Evolutionary conservation across 805 yeast species (phyloP).

Genomic region (Saturnispora zaruensis): DNA sequence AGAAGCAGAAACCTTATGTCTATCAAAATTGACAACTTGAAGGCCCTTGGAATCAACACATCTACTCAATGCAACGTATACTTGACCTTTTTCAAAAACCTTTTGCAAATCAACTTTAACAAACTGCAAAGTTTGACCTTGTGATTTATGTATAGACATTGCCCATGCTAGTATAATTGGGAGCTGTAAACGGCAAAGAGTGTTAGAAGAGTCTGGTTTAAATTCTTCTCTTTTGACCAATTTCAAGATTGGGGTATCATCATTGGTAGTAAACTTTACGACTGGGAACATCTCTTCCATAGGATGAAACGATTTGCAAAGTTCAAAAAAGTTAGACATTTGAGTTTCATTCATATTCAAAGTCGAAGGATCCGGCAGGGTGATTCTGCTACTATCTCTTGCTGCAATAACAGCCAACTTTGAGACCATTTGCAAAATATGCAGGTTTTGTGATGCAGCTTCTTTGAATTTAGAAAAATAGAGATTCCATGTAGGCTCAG

Average conservation of each 20-base stretch:
- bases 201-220: conserved; percentile 20
- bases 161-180: conserved; percentile 79
- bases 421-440: conserved; percentile 9
- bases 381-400: conserved; percentile 7
- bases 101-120: conserved; percentile 59
- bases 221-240: conserved; percentile 31
- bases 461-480: conserved; percentile 13
- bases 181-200: conserved; percentile 43
- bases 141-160: conserved; percentile 74
- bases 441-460: conserved; percentile 5
- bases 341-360: conserved; percentile 8
- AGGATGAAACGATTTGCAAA: conserved; percentile 21
- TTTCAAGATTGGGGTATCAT: conserved; percentile 21
- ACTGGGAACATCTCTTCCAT: conserved; percentile 32
- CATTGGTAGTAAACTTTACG: conserved; percentile 36
- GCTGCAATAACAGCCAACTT: conserved; percentile 1
- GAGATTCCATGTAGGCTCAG: conserved; percentile 22
- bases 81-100: conserved; percentile 75
- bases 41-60: conserved; percentile 59
- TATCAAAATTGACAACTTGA: conserved; percentile 59
- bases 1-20: conserved; percentile 48
- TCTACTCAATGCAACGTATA: conserved; percentile 74
- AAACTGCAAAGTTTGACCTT: conserved; percentile 71
- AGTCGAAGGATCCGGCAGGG: conserved; percentile 7
- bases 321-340: conserved; percentile 9